Conservation (phyloP, 2,329 filamentous ascomycete genomes). For the Fusarium brachygibbosum region DNA sequence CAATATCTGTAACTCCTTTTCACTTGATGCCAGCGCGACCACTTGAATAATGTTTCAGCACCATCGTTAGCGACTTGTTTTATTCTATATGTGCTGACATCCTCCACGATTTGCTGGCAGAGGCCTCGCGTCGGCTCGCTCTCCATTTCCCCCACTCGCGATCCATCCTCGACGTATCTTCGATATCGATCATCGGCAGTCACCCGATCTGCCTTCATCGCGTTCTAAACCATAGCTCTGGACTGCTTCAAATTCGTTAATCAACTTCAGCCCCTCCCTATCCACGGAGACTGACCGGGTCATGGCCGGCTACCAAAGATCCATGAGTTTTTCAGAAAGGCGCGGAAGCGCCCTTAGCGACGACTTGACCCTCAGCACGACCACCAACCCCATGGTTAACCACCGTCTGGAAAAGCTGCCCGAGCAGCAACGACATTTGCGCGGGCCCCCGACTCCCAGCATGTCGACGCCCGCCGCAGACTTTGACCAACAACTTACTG, state of each 20-base stretch:
- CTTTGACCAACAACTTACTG: conserved; percentile 71
- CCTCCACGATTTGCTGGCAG: conserved; percentile 34
- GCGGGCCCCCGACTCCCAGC: conserved; percentile 75
- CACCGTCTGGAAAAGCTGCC: conserved; percentile 66
- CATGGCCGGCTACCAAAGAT: conserved; percentile 59
- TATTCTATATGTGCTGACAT: conserved; percentile 46
- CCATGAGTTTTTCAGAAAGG: conserved; percentile 72
- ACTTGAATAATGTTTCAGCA: conserved; percentile 10
- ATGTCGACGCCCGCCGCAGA: conserved; percentile 75
- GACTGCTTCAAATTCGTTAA: conserved; percentile 16
- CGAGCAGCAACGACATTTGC: conserved; percentile 56
- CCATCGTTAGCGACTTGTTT: conserved; percentile 11
- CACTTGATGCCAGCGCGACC: conserved; percentile 5
- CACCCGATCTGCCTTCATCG: conserved; percentile 27
- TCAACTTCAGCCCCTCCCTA: conserved; percentile 17
- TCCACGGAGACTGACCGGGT: conserved; percentile 40
- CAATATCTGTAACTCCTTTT: conserved; percentile 24
- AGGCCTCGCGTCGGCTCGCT: conserved; percentile 35
- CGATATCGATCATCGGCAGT: conserved; percentile 38
- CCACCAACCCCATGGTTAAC: conserved; percentile 60
- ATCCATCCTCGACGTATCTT: conserved; percentile 36
- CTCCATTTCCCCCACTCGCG: conserved; percentile 38
- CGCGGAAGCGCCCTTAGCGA: conserved; percentile 70
- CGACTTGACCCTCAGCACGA: conserved; percentile 68
- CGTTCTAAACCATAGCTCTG: conserved; percentile 24